Evolutionary conservation across 169 alveolate species (phyloP).

Genomic region (Amoebophrya sp.): DNA sequence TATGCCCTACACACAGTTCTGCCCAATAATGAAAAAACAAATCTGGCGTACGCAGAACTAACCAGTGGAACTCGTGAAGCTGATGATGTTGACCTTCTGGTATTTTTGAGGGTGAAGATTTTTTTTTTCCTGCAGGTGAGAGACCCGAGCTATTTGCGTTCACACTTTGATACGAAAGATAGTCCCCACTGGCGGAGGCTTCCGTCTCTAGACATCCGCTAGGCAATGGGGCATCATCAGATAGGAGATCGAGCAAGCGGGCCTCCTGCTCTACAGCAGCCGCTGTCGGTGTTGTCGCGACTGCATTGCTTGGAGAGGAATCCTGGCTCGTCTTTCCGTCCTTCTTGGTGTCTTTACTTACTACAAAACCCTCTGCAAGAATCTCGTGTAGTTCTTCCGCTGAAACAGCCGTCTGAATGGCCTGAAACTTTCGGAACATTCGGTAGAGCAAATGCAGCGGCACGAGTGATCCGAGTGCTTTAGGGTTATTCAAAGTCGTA

Average conservation of each 20-base stretch:
- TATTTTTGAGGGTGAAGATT: neutral
- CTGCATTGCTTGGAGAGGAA: too few species aligned
- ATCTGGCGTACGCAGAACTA: neutral
- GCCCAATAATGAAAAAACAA: neutral
- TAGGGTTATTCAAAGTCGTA: too few species aligned
- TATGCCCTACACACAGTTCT: neutral
- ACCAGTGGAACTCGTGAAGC: neutral
- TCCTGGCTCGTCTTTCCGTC: too few species aligned
- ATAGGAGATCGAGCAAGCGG: too few species aligned
- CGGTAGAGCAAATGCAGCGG: neutral
- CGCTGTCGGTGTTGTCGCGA: too few species aligned
- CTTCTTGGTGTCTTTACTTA: too few species aligned
- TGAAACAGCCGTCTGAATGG: neutral
- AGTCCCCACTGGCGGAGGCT: too few species aligned
- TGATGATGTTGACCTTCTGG: neutral
- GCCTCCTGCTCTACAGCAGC: too few species aligned
- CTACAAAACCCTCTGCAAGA: neutral
- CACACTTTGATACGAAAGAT: too few species aligned
- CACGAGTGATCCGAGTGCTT: neutral
- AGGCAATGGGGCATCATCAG: too few species aligned
- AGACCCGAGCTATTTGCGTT: too few species aligned
- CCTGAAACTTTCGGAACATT: neutral
- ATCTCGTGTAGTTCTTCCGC: neutral
- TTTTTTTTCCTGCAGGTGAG: neutral
- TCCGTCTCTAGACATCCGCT: too few species aligned